Conservation (phyloP, 768 basidiomycete species). For the Hericium erinaceus region DNA sequence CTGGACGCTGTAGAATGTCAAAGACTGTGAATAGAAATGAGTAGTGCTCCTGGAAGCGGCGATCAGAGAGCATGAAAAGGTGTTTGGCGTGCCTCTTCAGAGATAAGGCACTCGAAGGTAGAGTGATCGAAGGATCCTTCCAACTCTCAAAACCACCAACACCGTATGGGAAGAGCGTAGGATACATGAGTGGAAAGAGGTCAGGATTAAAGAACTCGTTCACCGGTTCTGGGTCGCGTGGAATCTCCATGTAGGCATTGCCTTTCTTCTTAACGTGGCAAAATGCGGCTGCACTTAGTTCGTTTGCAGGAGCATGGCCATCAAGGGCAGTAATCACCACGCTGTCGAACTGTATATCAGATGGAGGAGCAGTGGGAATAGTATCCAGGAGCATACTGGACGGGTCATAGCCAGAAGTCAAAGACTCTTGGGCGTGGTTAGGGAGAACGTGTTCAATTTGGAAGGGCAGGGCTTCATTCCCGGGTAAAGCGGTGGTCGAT, state of each 20-base stretch:
- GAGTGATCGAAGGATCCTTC: not conserved
- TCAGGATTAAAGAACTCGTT: conserved; percentile 29
- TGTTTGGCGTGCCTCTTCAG: conserved; percentile 28
- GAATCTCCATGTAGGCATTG: conserved; percentile 21
- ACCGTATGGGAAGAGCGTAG: conserved; percentile 35
- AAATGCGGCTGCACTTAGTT: conserved; percentile 25
- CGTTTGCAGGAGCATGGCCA: conserved; percentile 16
- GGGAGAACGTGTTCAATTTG: not conserved
- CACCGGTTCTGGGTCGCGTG: conserved; percentile 22
- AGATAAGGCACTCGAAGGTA: conserved; percentile 13
- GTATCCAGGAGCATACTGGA: too few relatives aligned
- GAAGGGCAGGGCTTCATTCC: not conserved
- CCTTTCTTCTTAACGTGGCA: conserved; percentile 23
- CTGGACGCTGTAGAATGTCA: conserved; percentile 30
- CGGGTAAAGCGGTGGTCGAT: conserved; percentile 15
- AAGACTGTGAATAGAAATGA: conserved; percentile 34
- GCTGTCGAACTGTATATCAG: conserved; percentile 1
- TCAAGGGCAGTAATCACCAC: conserved; percentile 23
- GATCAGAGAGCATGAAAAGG: conserved; percentile 23
- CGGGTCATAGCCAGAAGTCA: not conserved
- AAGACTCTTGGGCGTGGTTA: not conserved
- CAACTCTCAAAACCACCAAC: conserved; percentile 33
- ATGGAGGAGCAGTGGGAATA: not conserved
- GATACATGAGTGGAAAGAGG: conserved; percentile 33
- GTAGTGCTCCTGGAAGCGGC: conserved; percentile 29